Conservation (phyloP, 2,329 filamentous ascomycete genomes). For the Ascochyta clinopodiicola region DNA sequence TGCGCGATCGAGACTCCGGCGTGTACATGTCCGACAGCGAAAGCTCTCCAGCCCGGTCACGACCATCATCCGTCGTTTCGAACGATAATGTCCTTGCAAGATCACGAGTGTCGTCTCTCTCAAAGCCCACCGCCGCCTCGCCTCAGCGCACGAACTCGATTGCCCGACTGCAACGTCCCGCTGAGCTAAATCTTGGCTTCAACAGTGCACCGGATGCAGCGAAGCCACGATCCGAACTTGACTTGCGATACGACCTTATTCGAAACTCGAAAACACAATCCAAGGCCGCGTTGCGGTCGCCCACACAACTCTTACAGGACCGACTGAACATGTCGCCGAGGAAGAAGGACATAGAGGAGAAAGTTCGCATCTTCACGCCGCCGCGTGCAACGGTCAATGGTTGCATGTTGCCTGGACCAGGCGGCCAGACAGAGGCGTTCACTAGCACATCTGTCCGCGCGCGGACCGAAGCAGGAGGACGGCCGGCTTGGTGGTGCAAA, state of each 20-base stretch:
- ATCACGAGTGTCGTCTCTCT: constrained; percentile 20
- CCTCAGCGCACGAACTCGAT: constrained; percentile 25
- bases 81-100: constrained; percentile 16
- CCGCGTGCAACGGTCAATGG: constrained; percentile 34
- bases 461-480: constrained; percentile 26
- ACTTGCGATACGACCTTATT: constrained; percentile 39
- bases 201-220: constrained; percentile 6
- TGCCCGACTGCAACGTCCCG: constrained; percentile 35
- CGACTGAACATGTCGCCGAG: constrained; percentile 35
- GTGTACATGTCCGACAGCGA: constrained; percentile 33
- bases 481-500: constrained; percentile 47
- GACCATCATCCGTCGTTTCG: constrained; percentile 18
- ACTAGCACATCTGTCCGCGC: constrained; percentile 38
- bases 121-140: constrained; percentile 5
- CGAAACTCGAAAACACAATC: constrained; percentile 40
- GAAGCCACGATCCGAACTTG: constrained; percentile 41
- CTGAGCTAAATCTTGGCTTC: constrained; percentile 38
- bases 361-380: constrained; percentile 34
- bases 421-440: constrained; percentile 28
- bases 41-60: constrained; percentile 9
- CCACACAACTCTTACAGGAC: constrained; percentile 40
- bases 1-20: constrained; percentile 32
- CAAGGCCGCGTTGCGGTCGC: constrained; percentile 40
- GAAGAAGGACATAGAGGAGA: constrained; percentile 25
- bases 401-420: constrained; percentile 40